Evolutionary conservation across 805 yeast species (phyloP), one percentile per base, ranked within the genome.

Genomic region (Suhomyces prunicola): DNA sequence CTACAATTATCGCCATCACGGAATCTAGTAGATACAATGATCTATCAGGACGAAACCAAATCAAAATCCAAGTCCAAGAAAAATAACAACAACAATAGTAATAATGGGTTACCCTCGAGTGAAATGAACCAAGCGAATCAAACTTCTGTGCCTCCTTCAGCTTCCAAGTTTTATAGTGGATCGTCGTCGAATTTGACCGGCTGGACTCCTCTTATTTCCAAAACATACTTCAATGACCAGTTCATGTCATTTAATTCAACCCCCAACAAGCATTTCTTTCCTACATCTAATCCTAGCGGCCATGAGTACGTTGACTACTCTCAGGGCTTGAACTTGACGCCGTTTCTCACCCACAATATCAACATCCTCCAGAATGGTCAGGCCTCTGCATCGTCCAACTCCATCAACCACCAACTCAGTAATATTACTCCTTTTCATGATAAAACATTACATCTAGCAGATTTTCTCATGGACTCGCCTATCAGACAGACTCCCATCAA

Each of bases 391-490:
- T 41, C 57, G 7, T 53, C 54, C 50, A 60, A 63, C 51, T 54
- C 58, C 48, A 62, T 60, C 52, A 59, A 57, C 47, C 56, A 59
- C 29, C 67, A 64, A 26, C 55, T 69, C 45, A 63, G 60, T 45
- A 67, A 64, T 47, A 65, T 73, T 53, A 75, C 79, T n/a, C 79
- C 79, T 3, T 72, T 69, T 54, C 74, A 72, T 56, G 78, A 74
- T 51, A 73, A 71, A 57, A 66, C 76, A 3, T 61, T 73, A 52
- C 78, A 71, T 52, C 59, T 74, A 44, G 61, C 74, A 6, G 79
- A 75, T 57, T 74, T 75, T 49, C 74, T 74, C 59, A 74, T 73
- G 68, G 79, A 75, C 50, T 67, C 75, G n/a, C 79, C 79, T 13
- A 71, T 73, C 40, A 60, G 68, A 27, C 66, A 65, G 35, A 64